phyloP scores from a whole-genome alignment of 805 yeast genomes.

The Tetrapisispora iriomotensis region DNA sequence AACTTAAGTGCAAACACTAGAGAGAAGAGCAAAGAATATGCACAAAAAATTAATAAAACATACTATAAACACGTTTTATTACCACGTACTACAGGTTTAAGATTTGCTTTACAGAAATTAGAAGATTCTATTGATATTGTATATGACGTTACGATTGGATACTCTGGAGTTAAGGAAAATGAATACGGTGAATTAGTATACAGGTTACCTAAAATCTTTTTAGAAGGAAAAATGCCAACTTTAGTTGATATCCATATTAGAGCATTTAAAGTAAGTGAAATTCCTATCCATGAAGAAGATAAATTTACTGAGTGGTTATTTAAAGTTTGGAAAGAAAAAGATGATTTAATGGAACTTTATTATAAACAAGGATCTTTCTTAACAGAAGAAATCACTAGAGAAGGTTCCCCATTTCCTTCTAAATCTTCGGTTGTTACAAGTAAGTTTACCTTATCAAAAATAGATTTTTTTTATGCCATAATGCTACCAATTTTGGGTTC shows the following conservation, averaged over 20 bases:
- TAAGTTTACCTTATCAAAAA: slow-evolving; percentile 14
- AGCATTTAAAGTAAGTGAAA: slow-evolving; percentile 45
- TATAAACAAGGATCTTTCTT: slow-evolving; percentile 46
- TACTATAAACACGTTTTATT: slow-evolving; percentile 55
- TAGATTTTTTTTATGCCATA: slow-evolving; percentile 13
- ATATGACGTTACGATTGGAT: slow-evolving; percentile 79
- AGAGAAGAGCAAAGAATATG: slow-evolving; percentile 46
- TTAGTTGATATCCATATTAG: slow-evolving; percentile 56
- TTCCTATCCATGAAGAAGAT: slow-evolving; percentile 48
- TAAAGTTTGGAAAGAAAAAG: slow-evolving; percentile 70
- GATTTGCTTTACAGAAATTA: slow-evolving; percentile 51
- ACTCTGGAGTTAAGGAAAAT: slow-evolving; percentile 52
- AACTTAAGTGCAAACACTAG: slow-evolving; percentile 63
- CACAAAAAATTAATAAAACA: slow-evolving; percentile 40
- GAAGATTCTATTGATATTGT: slow-evolving; percentile 44
- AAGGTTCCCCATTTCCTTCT: too few relatives aligned
- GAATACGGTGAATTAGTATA: slow-evolving; percentile 73
- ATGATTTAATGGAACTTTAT: slow-evolving; percentile 53
- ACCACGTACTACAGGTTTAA: slow-evolving; percentile 79
- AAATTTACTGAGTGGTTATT: slow-evolving; percentile 72
- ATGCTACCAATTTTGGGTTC: slow-evolving; percentile 9
- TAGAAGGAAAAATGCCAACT: slow-evolving; percentile 65
- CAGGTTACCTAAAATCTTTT: slow-evolving; percentile 51
- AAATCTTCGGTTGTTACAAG: slow-evolving; percentile 13
- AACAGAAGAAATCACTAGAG: slow-evolving; percentile 10